Percentiles rank a stretch among this genome's conserved stretches.
phyloP scores from a whole-genome alignment of 331 rosid genomes.

The Spiraea crenata region DNA sequence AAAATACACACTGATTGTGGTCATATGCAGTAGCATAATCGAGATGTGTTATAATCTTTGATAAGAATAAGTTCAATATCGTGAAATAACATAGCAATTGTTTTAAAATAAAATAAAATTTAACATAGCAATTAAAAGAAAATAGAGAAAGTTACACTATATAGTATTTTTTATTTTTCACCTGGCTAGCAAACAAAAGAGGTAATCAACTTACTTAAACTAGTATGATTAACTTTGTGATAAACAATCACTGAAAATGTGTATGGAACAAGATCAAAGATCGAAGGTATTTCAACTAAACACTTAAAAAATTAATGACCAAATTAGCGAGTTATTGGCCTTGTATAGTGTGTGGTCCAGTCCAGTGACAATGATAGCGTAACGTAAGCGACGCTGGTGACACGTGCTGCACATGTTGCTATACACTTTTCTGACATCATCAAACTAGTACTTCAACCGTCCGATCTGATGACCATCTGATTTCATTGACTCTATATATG shows the following conservation, averaged over 20 bases:
- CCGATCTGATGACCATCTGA: not conserved
- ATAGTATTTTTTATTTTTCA: no score
- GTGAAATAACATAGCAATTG: no score
- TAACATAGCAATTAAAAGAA: no score
- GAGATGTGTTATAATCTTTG: no score
- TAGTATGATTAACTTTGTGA: no score
- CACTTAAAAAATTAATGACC: not conserved
- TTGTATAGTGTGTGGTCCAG: slow-evolving; percentile 10
- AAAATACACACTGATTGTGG: no score
- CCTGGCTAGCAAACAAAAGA: no score
- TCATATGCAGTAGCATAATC: no score
- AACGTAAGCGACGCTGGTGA: slow-evolving; percentile 12
- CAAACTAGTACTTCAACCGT: not conserved
- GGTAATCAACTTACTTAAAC: no score
- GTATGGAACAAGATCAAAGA: not conserved
- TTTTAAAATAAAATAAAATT: no score
- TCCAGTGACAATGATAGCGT: slow-evolving; percentile 9
- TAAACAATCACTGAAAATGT: not conserved
- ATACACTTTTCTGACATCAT: not conserved
- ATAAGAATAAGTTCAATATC: no score
- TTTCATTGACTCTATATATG: not conserved
- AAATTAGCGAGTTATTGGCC: not conserved
- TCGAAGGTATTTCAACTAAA: not conserved
- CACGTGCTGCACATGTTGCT: slow-evolving; percentile 43
- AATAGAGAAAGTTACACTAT: no score